These are phyloP conservation scores for Cutaneotrichosporon sp. DNA, from an alignment of 1,284 basidiomycete genomes.

Conservation along the genomic window DNA sequence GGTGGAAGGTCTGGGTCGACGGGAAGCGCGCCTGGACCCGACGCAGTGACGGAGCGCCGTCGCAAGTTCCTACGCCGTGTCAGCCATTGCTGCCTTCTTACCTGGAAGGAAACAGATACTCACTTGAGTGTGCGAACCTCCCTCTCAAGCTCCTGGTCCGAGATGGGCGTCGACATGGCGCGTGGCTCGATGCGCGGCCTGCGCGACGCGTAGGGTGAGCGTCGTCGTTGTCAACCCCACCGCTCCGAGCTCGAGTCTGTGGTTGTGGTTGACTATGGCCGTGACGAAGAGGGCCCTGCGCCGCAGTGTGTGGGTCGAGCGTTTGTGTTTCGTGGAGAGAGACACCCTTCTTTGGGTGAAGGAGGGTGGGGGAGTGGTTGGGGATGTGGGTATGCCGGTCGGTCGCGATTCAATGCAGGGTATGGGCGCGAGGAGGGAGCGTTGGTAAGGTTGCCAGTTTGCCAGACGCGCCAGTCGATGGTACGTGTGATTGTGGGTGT, in stretches of 20 bases:
- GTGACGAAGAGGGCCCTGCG: too few species aligned
- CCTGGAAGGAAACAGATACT: conserved; percentile 16
- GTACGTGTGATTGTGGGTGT: too few species aligned
- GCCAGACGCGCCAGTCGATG: too few species aligned
- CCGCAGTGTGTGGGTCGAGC: too few species aligned
- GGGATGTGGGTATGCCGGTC: too few species aligned
- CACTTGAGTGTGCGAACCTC: conserved; percentile 70
- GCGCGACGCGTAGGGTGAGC: conserved; percentile 3
- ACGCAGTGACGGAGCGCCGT: conserved; percentile 66
- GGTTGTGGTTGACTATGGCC: too few species aligned
- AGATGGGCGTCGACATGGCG: conserved; percentile 28
- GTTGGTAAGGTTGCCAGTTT: too few species aligned
- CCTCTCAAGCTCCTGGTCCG: conserved; percentile 75
- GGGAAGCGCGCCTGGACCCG: conserved; percentile 68
- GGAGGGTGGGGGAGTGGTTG: not conserved
- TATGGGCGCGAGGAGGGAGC: too few species aligned
- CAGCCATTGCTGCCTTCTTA: too few species aligned
- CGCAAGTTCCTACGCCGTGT: conserved; percentile 58
- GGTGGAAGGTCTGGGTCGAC: conserved; percentile 80
- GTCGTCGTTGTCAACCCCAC: not conserved
- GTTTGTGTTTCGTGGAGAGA: too few species aligned
- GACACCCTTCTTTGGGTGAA: not conserved
- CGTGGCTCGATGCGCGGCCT: conserved; percentile 5
- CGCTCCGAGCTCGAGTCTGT: too few species aligned
- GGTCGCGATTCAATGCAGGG: too few species aligned